Base-by-base conservation (phyloP, 129 eudicot genomes). In the Erigeron canadensis region DNA sequence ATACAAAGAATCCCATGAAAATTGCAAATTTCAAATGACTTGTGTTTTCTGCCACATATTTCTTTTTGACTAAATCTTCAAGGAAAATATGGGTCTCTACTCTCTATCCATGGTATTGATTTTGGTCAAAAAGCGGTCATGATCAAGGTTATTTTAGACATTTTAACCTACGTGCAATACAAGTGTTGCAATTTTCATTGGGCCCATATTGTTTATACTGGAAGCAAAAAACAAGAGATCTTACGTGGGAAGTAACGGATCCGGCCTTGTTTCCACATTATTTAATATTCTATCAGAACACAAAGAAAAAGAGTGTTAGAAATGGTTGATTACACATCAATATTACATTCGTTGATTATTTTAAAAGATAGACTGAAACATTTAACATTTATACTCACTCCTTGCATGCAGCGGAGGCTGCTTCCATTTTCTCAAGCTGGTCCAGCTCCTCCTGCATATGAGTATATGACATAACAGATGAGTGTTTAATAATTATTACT, bases 171-270 rank as follows among this genome's bases (percentile, higher is more conserved):
- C n/a, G 1, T 13, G 37, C 40, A 21, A 28, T 21, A 18, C 21
- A 57, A 42, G 3, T 55, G 9, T 42, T 23, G 48, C 74, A 43
- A 23, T 28, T 57, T 55, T 55, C 21, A 19, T 9, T 61, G 54
- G 46, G 42, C 44, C 39, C 10, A 10, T 44, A 45, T 15, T 60
- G 37, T 60, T 28, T 11, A 61, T 72, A 22, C 45, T 16, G 47
- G 10, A 72, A 70, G 66, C 70, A 59, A 65, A 34, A 75, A 78
- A 45, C 34, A 58, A 56, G 75, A 56, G 51, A 53, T 48, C 75
- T 85, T 93, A 93, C 98, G 44, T 60, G 43, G 89, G 91, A 69
- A 94, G 89, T 37, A 94, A 79, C 8, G 98, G 97, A 81, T 94
- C 98, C 4, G 98, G 96, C 78, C 75, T 87, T 74, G 96, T 59